Evolutionary conservation across 768 basidiomycete genomes (phyloP).

Genomic region (Tylopilus intermedius): DNA sequence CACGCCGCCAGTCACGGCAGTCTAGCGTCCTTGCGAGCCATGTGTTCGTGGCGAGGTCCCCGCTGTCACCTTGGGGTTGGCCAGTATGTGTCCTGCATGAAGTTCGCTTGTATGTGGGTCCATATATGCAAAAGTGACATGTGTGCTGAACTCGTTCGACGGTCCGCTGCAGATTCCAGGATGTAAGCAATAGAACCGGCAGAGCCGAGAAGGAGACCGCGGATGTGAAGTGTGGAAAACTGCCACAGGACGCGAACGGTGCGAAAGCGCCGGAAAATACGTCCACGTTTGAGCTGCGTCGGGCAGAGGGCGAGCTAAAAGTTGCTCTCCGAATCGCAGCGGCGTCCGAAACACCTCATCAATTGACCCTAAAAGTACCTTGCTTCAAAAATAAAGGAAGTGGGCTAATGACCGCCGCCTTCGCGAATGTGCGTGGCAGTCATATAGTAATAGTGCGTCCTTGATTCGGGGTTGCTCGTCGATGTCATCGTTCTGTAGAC

Average conservation of each 20-base stretch:
- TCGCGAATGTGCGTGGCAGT: conserved; percentile 7
- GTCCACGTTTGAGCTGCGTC: not conserved
- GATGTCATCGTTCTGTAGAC: not conserved
- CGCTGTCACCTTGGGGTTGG: not conserved
- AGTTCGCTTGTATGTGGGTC: not conserved
- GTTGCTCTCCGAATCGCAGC: not conserved
- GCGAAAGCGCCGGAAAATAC: conserved; percentile 6
- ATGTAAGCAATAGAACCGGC: too few species aligned
- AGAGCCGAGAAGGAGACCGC: not conserved
- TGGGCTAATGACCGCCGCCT: conserved; percentile 12
- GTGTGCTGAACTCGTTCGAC: not conserved
- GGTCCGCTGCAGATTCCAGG: not conserved
- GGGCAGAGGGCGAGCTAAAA: not conserved
- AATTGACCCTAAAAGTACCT: not conserved
- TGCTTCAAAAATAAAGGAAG: not conserved
- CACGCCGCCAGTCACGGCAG: not conserved
- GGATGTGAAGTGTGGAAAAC: not conserved
- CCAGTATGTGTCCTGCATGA: conserved; percentile 1
- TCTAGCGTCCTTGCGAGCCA: not conserved
- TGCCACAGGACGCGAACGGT: conserved; percentile 1
- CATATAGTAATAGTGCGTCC: conserved; percentile 1
- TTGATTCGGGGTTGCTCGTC: not conserved
- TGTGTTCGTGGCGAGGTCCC: conserved; percentile 2
- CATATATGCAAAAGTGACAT: not conserved
- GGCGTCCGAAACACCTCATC: conserved; percentile 2